These are phyloP conservation scores for Xerocomellus chrysenteron DNA, from an alignment of 768 basidiomycete species.

Conservation along the genomic window DNA sequence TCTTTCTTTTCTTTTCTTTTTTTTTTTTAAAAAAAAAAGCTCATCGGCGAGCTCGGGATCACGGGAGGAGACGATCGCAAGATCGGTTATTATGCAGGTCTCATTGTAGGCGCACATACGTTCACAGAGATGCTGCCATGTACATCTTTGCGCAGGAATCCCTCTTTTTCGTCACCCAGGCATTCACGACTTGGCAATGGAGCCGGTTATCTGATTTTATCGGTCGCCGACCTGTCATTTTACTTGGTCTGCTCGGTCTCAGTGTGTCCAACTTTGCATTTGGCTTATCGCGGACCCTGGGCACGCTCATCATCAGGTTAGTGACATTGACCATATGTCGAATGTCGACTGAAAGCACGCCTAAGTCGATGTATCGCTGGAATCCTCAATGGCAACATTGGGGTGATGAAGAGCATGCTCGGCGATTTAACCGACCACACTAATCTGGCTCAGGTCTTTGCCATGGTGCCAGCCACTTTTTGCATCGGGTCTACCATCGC, in stretches of 20 bases:
- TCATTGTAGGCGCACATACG: conserved; percentile 43
- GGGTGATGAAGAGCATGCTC: conserved; percentile 71
- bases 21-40: conserved; percentile 32
- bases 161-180: conserved; percentile 59
- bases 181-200: conserved; percentile 61
- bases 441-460: conserved; percentile 38
- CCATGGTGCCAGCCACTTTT: conserved; percentile 12
- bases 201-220: conserved; percentile 58
- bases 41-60: conserved; percentile 58
- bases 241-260: conserved; percentile 53
- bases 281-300: conserved; percentile 59
- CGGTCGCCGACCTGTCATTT: conserved; percentile 61
- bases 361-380: conserved; percentile 36
- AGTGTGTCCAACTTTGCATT: conserved; percentile 56
- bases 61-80: conserved; percentile 62
- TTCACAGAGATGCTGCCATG: neutral
- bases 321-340: neutral
- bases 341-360: conserved; percentile 2
- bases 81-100: conserved; percentile 67
- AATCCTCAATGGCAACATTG: conserved; percentile 39
- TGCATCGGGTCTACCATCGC: conserved; percentile 1
- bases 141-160: conserved; percentile 46
- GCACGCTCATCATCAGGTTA: conserved; percentile 55
- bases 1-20: no score
- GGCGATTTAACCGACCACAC: conserved; percentile 53